Evolutionary conservation across 495 filamentous ascomycete genomes (phyloP), one percentile per base, ranked within the genome.

Genomic region (Ascobolus immersus): DNA sequence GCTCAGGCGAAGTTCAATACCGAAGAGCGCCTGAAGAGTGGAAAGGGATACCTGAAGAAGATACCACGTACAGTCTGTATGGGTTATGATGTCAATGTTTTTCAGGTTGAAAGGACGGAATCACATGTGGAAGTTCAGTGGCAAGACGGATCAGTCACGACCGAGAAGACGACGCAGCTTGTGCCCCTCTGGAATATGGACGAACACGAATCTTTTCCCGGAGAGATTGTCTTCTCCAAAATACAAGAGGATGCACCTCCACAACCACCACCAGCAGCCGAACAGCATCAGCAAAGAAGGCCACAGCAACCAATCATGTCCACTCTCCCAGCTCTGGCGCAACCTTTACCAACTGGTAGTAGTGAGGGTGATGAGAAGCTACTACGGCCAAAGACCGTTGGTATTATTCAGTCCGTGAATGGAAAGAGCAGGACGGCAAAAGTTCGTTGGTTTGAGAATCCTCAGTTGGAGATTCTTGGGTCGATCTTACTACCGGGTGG

Each of bases 61-160:
- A 57, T 68, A 19, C 55, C 62, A 13, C 42, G 52, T n/a, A 52
- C 50, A n/a, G 50, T 56, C 18, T 60, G 54, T 4, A 53, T 60
- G 37, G 66, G 66, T 1, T 67, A 60, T 44, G 67, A 73, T 38
- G 38, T 70, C 35, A 71, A 72, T 38, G 53, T 62, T 1, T 65
- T 61, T 34, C 48, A 52, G 11, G 49, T 71, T 15, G 48, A 55
- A 22, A 46, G 48, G 19, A 58, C 58, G 3, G 51, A 51, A 12
- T 60, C 62, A 11, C 44, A 44, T 7, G 58, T 64, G 6, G 57
- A 49, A 9, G 59, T 73, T 11, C 54, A 56, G 26, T 73, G 69
- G 69, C 69, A 73, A 37, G 64, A 73, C 40, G 49, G 56, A 15
- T 59, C 52, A 17, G 54, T 59, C 18, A 61, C 61, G 0, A 47